These are phyloP conservation scores for Astrothelium macrocarpum DNA, from an alignment of 495 filamentous ascomycete species.

Conservation along the genomic window DNA sequence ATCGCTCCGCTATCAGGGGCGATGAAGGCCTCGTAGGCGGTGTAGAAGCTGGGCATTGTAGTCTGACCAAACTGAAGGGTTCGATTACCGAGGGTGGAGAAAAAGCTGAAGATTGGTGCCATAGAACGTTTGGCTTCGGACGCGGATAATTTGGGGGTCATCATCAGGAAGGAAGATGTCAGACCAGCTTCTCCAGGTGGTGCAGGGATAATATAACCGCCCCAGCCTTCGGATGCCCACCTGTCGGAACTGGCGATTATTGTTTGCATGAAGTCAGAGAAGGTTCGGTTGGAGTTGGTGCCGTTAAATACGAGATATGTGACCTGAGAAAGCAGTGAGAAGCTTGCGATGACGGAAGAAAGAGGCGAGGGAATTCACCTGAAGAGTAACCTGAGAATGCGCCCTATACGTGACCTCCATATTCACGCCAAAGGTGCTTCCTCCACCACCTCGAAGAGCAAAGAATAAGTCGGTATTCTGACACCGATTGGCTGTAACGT, in stretches of 20 bases:
- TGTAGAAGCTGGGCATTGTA: slow-evolving; percentile 9
- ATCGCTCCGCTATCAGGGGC: slow-evolving; percentile 9
- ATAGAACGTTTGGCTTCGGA: slow-evolving; percentile 9
- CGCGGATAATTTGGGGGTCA: slow-evolving; percentile 10
- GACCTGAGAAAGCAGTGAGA: neutral
- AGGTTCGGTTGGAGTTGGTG: neutral
- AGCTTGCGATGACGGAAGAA: neutral
- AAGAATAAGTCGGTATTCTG: slow-evolving; percentile 18
- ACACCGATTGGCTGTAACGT: slow-evolving; percentile 17
- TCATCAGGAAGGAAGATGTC: slow-evolving; percentile 7
- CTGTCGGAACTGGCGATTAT: slow-evolving; percentile 5
- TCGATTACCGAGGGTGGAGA: slow-evolving; percentile 4
- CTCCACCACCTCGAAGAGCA: slow-evolving; percentile 19
- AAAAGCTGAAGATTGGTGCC: slow-evolving; percentile 9
- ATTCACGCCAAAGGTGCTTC: slow-evolving; percentile 13
- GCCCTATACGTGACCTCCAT: neutral
- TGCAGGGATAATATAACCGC: slow-evolving; percentile 9
- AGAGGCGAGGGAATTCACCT: neutral
- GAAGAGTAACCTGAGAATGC: neutral
- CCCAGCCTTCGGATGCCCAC: slow-evolving; percentile 15
- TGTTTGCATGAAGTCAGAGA: slow-evolving; percentile 9
- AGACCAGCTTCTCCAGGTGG: neutral
- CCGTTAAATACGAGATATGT: neutral
- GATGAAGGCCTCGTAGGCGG: slow-evolving; percentile 11
- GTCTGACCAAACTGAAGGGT: slow-evolving; percentile 8